Evolutionary conservation across 2,329 filamentous ascomycete genomes (phyloP).

Genomic region (Alternaria dauci): DNA sequence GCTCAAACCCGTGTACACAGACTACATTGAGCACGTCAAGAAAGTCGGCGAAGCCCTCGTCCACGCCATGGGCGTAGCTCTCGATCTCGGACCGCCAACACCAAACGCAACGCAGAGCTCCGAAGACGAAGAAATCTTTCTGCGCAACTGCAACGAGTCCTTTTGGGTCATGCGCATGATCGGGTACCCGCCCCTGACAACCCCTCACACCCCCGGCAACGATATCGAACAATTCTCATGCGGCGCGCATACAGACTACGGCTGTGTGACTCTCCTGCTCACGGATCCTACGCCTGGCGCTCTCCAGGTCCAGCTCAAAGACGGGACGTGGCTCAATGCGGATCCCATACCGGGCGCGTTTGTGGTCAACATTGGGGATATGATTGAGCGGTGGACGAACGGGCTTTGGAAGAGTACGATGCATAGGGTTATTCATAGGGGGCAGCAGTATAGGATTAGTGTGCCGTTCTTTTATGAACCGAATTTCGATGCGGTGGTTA

Average conservation of each 20-base stretch:
- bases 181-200: conserved; percentile 48
- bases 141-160: conserved; percentile 40
- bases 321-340: conserved; percentile 56
- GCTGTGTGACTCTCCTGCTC: conserved; percentile 58
- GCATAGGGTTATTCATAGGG: conserved; percentile 57
- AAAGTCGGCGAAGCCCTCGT: conserved; percentile 47
- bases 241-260: conserved; percentile 57
- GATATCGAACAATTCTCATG: conserved; percentile 49
- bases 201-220: neutral
- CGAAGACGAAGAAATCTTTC: conserved; percentile 46
- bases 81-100: conserved; percentile 34
- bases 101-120: neutral
- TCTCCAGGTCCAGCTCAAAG: conserved; percentile 55
- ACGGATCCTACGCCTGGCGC: conserved; percentile 55
- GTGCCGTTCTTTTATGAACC: conserved; percentile 62
- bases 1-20: conserved; percentile 43
- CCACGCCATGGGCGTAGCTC: conserved; percentile 51
- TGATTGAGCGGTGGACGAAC: conserved; percentile 59
- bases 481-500: conserved; percentile 52
- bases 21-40: conserved; percentile 41
- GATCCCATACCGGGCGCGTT: conserved; percentile 56
- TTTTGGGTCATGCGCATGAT: conserved; percentile 55
- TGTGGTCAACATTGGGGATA: conserved; percentile 61
- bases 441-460: conserved; percentile 50
- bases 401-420: conserved; percentile 55